Evolutionary conservation across 2,329 filamentous ascomycete species (phyloP), one percentile per base, ranked within the genome.

Genomic region (Curvularia sp.): DNA sequence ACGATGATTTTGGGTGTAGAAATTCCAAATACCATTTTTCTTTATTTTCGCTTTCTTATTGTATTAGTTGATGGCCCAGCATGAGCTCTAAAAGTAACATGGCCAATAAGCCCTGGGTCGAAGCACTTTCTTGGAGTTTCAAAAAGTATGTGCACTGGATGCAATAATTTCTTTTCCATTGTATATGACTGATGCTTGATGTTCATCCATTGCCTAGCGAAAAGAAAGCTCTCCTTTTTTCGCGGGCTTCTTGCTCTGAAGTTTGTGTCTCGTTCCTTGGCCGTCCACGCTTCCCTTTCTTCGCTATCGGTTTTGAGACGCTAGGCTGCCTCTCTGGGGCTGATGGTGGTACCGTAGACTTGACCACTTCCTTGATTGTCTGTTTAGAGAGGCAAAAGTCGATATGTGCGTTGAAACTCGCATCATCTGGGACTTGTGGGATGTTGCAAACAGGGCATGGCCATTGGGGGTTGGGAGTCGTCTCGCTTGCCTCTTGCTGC

Each of bases 371-470:
- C 45, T 89, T 89, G 68, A 99, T 98, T 0, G 92, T 91, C 70
- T 91, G 87, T 54, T 89, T 84, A 0, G 93, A 97, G 1, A 99
- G 83, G 74, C 95, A 99, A 8, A 90, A 85, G 74, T 99, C 95
- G 50, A 99, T 93, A 71, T 99, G 95, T 55, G 90, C 86, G 66
- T 99, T 99, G 78, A 98, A 96, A 0, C 79, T 80, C 45, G 83
- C 83, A 73, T 97, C 92, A 49, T 94, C 84, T 0, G 92, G 86
- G 0, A 81, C 71, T 70, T 97, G 93, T 0, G 91, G 88, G 15
- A 89, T 82, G n/a, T 81, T 79, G 75, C 95, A 99, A 43, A 98
- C 91, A 0, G 95, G 95, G 75, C 95, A 99, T 36, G 89, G 84
- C 93, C 93, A 98, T 46, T 87, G 70, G 47, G 66, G 64, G 58